Evolutionary conservation across 2,329 filamentous ascomycete species (phyloP), one percentile per base, ranked within the genome.

Genomic region (Parastagonospora avenae): DNA sequence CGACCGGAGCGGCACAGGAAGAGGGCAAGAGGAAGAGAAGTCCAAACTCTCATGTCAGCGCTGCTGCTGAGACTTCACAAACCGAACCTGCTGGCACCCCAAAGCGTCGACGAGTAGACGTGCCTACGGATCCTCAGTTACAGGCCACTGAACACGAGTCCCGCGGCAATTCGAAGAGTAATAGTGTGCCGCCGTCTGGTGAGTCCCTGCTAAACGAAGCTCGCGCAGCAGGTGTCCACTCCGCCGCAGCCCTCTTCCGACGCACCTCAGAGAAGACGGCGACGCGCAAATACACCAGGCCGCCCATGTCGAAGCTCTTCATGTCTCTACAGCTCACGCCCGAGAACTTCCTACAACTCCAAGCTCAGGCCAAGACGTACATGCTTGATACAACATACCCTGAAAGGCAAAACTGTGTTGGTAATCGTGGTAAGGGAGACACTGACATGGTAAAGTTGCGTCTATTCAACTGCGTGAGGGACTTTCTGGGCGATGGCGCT

Each of bases 241-340:
- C 70, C 16, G 81, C 81, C 1, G 79, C 79, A 1, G 80, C 81
- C 2, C 71, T 83, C 8, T 84, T 83, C 56, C 76, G 81, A 10
- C 65, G 59, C n/a, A 50, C 71, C 8, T 68, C 68, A 1, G 60
- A 64, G 11, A 66, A 77, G 3, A 74, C 74, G 2, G 74, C 74
- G 30, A 76, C 78, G 43, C 82, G 82, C 64, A 84, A 84, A 59
- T 79, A 82, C 59, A 84, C 81, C 1, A 78, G 82, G 1, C 82
- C 82, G 15, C 80, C 82, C 4, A 83, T 84, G 74, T 82, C 80
- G 35, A 83, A 82, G 52, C 72, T 85, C 32, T 84, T 83, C 58
- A 70, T 79, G 27, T 83, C 81, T 1, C 75, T 85, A 12, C 79
- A 82, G 55, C 71, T 85, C 14, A 79, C 79, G 2, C 80, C 82